Conservation (phyloP, 345 rosid species). For the Gossypium sturtianum region DNA sequence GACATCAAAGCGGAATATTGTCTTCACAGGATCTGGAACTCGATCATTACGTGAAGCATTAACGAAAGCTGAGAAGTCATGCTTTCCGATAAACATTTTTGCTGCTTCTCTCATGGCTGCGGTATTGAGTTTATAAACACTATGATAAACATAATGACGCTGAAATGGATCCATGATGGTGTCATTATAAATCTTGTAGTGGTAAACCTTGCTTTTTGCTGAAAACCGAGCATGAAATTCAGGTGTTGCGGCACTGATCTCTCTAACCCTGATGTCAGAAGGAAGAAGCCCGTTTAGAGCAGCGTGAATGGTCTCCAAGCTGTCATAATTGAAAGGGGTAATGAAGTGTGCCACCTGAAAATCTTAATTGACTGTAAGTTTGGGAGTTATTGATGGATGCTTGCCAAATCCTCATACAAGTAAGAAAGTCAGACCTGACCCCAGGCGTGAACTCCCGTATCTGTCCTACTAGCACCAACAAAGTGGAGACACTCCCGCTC, state of each 20-base stretch:
- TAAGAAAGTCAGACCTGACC: constrained; percentile 67
- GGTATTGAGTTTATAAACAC: constrained; percentile 53
- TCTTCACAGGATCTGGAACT: constrained; percentile 62
- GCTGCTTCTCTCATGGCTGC: constrained; percentile 69
- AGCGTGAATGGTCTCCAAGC: constrained; percentile 58
- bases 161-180: constrained; percentile 81
- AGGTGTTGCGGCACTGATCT: constrained; percentile 64
- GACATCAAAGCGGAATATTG: constrained; percentile 57
- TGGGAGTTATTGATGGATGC: constrained; percentile 13
- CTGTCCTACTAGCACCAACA: constrained; percentile 90
- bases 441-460: constrained; percentile 93
- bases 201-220: constrained; percentile 62
- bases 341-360: constrained; percentile 88
- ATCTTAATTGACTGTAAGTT: constrained; percentile 16
- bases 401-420: constrained; percentile 14
- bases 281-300: constrained; percentile 91
- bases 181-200: constrained; percentile 71
- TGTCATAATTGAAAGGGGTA: constrained; percentile 73
- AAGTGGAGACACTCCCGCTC: constrained; percentile 55
- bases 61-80: constrained; percentile 85
- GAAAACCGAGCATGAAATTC: constrained; percentile 92
- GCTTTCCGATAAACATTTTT: constrained; percentile 51
- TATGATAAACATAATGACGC: constrained; percentile 58
- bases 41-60: constrained; percentile 69
- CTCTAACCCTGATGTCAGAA: constrained; percentile 69